Conservation (phyloP, 495 filamentous ascomycete species). For the Xylaria acuta region DNA sequence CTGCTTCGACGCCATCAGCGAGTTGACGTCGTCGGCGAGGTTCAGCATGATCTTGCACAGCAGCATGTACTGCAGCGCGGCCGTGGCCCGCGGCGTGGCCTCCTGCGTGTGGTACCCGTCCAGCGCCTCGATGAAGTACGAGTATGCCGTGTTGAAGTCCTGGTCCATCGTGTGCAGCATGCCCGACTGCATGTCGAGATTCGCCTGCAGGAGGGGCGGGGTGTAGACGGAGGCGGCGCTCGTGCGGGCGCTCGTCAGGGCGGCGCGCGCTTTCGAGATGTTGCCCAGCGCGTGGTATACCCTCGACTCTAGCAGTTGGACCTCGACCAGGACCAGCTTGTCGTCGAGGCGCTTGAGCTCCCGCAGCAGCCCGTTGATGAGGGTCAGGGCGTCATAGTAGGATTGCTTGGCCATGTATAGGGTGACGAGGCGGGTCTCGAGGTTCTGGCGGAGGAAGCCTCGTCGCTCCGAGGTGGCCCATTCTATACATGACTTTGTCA, state of each 20-base stretch:
- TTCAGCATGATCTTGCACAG: constrained; percentile 99
- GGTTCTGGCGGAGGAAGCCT: constrained; percentile 95
- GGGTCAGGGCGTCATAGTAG: constrained; percentile 93
- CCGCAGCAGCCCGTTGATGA: constrained; percentile 93
- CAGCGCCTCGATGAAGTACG: constrained; percentile 98
- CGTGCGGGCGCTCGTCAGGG: constrained; percentile 91
- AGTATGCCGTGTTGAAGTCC: constrained; percentile 98
- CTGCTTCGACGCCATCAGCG: constrained; percentile 90
- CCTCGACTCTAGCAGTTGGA: constrained; percentile 94
- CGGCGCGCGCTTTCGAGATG: constrained; percentile 92
- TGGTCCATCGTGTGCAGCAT: constrained; percentile 98
- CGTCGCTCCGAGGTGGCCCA: constrained; percentile 94
- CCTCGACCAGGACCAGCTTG: constrained; percentile 98
- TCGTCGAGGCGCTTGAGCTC: constrained; percentile 98
- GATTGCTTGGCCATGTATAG: constrained; percentile 96
- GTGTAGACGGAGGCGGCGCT: constrained; percentile 97
- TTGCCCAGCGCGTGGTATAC: constrained; percentile 98
- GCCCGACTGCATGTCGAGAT: constrained; percentile 97
- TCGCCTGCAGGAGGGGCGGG: constrained; percentile 91
- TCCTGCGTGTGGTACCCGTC: constrained; percentile 97
- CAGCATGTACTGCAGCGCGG: constrained; percentile 98
- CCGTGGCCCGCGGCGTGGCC: constrained; percentile 80
- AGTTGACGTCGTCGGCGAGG: constrained; percentile 91
- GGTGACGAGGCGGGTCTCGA: constrained; percentile 91
- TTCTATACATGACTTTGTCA: constrained; percentile 98